Conservation (phyloP, 495 filamentous ascomycete species). For the Trichocladium antarcticum region DNA sequence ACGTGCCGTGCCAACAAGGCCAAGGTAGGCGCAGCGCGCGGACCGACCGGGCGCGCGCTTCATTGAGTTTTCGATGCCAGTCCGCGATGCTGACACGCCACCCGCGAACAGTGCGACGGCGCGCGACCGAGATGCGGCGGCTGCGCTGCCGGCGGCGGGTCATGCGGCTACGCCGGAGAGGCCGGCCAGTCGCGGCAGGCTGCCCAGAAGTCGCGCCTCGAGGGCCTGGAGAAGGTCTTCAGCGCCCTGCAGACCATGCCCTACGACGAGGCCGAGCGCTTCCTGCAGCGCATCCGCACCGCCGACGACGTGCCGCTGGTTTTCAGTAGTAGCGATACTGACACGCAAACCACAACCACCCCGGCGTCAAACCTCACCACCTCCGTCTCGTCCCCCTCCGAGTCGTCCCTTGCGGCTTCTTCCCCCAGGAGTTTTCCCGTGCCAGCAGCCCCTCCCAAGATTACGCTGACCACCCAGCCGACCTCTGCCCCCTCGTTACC, state of each 20-base stretch:
- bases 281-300: slow-evolving; percentile 14
- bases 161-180: slow-evolving; percentile 22
- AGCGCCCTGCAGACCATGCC: slow-evolving; percentile 15
- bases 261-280: slow-evolving; percentile 14
- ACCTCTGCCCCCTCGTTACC: no score
- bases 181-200: slow-evolving; percentile 23
- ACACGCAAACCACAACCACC: not conserved
- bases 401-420: no score
- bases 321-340: not conserved
- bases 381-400: not conserved
- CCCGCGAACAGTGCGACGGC: slow-evolving; percentile 19
- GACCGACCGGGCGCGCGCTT: no score
- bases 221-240: slow-evolving; percentile 18
- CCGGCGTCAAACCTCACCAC: not conserved
- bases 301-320: slow-evolving; percentile 4
- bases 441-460: no score
- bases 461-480: no score
- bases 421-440: no score
- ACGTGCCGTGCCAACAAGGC: slow-evolving; percentile 19
- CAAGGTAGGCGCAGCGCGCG: slow-evolving; percentile 5
- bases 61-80: no score
- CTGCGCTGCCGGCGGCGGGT: slow-evolving; percentile 11
- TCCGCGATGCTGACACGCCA: not conserved
- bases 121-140: slow-evolving; percentile 18
- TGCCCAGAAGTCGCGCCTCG: slow-evolving; percentile 16